These are phyloP conservation scores for Cryptococcus jaspeensis DNA, from an alignment of 1,284 basidiomycete species.

Conservation along the genomic window DNA sequence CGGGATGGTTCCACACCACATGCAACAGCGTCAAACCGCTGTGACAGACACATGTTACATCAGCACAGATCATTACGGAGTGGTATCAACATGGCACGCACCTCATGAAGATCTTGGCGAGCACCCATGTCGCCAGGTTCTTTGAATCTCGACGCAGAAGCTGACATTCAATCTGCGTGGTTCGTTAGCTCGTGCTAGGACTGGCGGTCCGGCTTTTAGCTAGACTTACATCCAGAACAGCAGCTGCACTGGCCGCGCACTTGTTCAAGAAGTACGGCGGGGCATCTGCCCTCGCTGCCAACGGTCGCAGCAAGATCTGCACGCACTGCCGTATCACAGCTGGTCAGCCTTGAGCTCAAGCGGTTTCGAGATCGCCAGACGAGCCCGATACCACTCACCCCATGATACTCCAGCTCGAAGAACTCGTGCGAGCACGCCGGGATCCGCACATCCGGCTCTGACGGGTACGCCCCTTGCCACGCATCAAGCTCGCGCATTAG, in stretches of 20 bases:
- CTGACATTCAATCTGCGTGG: constrained; percentile 5
- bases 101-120: constrained; percentile 13
- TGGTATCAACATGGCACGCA: background rate
- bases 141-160: constrained; percentile 5
- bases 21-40: constrained; percentile 7
- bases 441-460: background rate
- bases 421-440: constrained; percentile 9
- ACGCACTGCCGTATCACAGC: background rate
- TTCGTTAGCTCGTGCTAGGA: background rate
- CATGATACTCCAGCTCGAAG: constrained; percentile 10
- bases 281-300: constrained; percentile 4
- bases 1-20: constrained; percentile 6
- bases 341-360: too few relatives aligned
- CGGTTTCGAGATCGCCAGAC: background rate
- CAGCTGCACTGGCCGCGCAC: constrained; percentile 6
- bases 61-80: background rate
- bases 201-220: too few relatives aligned
- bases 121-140: constrained; percentile 10
- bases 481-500: constrained; percentile 4
- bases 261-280: background rate
- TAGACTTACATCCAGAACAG: constrained; percentile 7
- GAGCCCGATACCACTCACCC: background rate
- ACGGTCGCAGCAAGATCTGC: constrained; percentile 4
- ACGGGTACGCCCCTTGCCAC: constrained; percentile 6
- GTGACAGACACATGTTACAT: background rate